These are phyloP conservation scores for Boletus coccyginus DNA, from an alignment of 768 basidiomycete genomes.

Conservation along the genomic window DNA sequence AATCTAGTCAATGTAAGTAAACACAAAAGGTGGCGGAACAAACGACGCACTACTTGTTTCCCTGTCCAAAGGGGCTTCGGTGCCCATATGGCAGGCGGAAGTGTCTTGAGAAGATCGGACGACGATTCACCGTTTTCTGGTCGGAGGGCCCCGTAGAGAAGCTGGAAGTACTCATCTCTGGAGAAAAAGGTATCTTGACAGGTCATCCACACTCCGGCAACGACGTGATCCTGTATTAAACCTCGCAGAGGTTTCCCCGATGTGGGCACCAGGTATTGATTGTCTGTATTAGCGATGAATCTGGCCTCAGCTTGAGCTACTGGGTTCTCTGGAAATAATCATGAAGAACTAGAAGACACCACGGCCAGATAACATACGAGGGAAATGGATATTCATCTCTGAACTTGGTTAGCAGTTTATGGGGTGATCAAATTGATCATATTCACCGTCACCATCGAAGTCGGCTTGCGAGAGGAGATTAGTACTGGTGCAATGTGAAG, in stretches of 20 bases:
- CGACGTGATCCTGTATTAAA: constrained; percentile 97
- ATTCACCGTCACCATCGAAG: constrained; percentile 86
- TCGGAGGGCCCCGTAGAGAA: constrained; percentile 90
- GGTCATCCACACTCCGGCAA: constrained; percentile 99
- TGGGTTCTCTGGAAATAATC: constrained; percentile 68
- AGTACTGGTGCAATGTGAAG: constrained; percentile 1
- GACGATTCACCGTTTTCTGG: constrained; percentile 75
- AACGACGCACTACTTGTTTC: constrained; percentile 80
- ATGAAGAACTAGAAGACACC: not conserved
- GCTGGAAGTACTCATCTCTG: constrained; percentile 93
- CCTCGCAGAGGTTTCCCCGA: constrained; percentile 97
- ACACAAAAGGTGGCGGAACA: not conserved
- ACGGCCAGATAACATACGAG: constrained; percentile 57
- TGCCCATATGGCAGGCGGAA: constrained; percentile 92
- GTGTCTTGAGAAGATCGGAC: constrained; percentile 61
- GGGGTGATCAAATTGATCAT: not conserved
- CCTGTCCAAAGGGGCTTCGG: constrained; percentile 94
- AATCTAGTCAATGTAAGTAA: constrained; percentile 50
- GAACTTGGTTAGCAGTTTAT: constrained; percentile 3
- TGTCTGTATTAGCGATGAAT: constrained; percentile 95
- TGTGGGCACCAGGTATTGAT: constrained; percentile 98
- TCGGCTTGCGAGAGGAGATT: constrained; percentile 51
- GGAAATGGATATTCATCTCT: constrained; percentile 99
- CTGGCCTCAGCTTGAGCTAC: constrained; percentile 92
- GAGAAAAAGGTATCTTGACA: constrained; percentile 93